phyloP scores from a whole-genome alignment of 1,139 yeast genomes.

The Candida sp. region DNA sequence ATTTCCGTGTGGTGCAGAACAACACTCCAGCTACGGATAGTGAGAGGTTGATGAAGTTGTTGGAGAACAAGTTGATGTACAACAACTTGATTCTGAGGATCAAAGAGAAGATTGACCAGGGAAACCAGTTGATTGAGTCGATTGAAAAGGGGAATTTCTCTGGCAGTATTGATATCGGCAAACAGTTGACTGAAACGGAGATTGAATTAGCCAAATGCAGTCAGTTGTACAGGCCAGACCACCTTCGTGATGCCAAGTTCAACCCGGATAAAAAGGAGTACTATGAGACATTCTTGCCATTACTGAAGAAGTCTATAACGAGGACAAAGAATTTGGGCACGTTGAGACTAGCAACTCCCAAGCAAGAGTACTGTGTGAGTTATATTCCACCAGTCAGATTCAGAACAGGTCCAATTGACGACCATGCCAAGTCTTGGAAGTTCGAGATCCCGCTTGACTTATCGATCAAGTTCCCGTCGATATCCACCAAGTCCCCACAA shows the following conservation, averaged over 20 bases:
- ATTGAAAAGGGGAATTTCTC: conserved; percentile 19
- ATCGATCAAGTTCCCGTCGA: conserved; percentile 10
- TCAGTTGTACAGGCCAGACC: conserved; percentile 21
- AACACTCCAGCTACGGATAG: conserved; percentile 13
- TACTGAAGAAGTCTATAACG: conserved; percentile 17
- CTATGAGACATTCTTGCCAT: conserved; percentile 18
- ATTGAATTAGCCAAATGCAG: conserved; percentile 21
- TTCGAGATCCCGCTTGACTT: conserved; percentile 34
- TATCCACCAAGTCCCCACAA: conserved; percentile 2
- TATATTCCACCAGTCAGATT: conserved; percentile 37
- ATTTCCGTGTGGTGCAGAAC: conserved; percentile 35
- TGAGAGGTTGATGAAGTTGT: conserved; percentile 19
- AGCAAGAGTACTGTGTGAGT: conserved; percentile 25
- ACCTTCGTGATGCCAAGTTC: conserved; percentile 15
- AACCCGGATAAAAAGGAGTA: conserved; percentile 12
- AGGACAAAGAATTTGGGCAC: conserved; percentile 20
- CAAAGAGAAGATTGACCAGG: conserved; percentile 30
- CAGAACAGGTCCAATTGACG: conserved; percentile 16
- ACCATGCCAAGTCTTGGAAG: conserved; percentile 26
- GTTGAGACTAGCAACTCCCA: conserved; percentile 31
- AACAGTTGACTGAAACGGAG: conserved; percentile 20
- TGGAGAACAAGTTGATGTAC: conserved; percentile 25
- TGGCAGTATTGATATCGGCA: conserved; percentile 18
- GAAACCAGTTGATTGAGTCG: conserved; percentile 21
- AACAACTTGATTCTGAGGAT: conserved; percentile 30